Evolutionary conservation across 352 stramenopile genomes (phyloP).

Genomic region (Achlya hypogyna): DNA sequence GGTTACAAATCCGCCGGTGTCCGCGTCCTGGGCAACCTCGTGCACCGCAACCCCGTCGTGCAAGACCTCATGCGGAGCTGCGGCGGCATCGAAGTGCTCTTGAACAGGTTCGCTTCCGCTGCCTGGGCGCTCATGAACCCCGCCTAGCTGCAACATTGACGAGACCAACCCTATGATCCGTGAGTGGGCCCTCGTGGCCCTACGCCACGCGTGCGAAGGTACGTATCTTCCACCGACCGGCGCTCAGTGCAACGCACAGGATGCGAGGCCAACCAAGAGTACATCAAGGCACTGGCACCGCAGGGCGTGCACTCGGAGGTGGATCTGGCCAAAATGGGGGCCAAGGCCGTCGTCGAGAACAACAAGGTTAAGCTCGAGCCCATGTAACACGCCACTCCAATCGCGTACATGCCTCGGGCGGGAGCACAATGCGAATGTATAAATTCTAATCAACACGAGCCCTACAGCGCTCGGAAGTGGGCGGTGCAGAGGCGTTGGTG

Average conservation of each 20-base stretch:
- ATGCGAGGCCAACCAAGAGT: conserved; percentile 62
- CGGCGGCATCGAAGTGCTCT: conserved; percentile 66
- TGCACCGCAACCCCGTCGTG: conserved; percentile 47
- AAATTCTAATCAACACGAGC: no score
- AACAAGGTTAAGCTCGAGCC: conserved; percentile 26
- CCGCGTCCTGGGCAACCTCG: conserved; percentile 73
- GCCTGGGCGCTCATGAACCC: not conserved
- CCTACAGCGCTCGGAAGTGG: conserved; percentile 22
- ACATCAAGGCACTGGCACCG: conserved; percentile 51
- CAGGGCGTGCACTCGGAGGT: conserved; percentile 34
- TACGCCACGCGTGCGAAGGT: conserved; percentile 84
- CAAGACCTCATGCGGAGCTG: conserved; percentile 74
- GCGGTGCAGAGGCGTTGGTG: conserved; percentile 73
- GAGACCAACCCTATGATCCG: conserved; percentile 79
- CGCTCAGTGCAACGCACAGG: not conserved
- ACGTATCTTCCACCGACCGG: conserved; percentile 6
- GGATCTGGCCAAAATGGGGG: conserved; percentile 8
- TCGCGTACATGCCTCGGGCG: conserved; percentile 29
- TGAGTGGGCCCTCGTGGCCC: conserved; percentile 82
- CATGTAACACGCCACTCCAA: conserved; percentile 5
- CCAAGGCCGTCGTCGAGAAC: not conserved
- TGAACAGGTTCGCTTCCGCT: conserved; percentile 47
- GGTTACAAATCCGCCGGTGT: conserved; percentile 73
- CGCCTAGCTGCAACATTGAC: conserved; percentile 68
- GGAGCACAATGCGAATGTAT: no score